phyloP scores from a whole-genome alignment of 2,329 filamentous ascomycete genomes.

The Penicillium sp. region DNA sequence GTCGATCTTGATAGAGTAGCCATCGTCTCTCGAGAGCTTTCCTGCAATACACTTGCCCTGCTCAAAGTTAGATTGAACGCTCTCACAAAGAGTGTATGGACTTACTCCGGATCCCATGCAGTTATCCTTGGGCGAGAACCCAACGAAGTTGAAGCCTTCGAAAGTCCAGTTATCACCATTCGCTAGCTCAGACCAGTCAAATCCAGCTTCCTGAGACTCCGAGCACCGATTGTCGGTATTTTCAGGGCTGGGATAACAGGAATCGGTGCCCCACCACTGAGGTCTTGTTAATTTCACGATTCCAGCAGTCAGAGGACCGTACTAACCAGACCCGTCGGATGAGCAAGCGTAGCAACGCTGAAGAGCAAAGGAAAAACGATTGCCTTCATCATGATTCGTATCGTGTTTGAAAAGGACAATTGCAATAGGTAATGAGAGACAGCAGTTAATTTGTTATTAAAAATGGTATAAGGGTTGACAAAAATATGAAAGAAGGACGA shows the following conservation, averaged over 20 bases:
- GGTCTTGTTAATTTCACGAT: neutral
- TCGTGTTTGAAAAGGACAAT: slow-evolving; percentile 1
- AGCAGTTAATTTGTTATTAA: slow-evolving; percentile 8
- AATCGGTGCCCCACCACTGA: slow-evolving; percentile 46
- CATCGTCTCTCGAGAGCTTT: slow-evolving; percentile 52
- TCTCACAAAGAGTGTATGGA: slow-evolving; percentile 8
- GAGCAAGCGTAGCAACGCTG: slow-evolving; percentile 36
- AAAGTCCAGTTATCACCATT: slow-evolving; percentile 60
- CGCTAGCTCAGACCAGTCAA: slow-evolving; percentile 62
- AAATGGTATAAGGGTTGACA: neutral
- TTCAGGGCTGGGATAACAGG: slow-evolving; percentile 60
- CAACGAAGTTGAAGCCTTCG: slow-evolving; percentile 66
- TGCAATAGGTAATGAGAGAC: slow-evolving; percentile 16
- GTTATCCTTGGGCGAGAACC: slow-evolving; percentile 62
- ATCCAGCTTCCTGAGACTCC: slow-evolving; percentile 61
- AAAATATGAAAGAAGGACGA: neutral
- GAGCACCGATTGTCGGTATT: slow-evolving; percentile 75
- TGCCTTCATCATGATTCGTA: slow-evolving; percentile 18
- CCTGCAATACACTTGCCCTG: slow-evolving; percentile 60
- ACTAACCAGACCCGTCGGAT: slow-evolving; percentile 43
- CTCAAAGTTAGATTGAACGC: slow-evolving; percentile 10
- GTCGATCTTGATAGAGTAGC: slow-evolving; percentile 13
- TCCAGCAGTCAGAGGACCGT: neutral
- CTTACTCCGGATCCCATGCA: slow-evolving; percentile 42
- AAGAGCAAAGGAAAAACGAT: slow-evolving; percentile 35